These are phyloP conservation scores for Rosellinia necatrix DNA, from an alignment of 2,329 filamentous ascomycete genomes.

Conservation along the genomic window DNA sequence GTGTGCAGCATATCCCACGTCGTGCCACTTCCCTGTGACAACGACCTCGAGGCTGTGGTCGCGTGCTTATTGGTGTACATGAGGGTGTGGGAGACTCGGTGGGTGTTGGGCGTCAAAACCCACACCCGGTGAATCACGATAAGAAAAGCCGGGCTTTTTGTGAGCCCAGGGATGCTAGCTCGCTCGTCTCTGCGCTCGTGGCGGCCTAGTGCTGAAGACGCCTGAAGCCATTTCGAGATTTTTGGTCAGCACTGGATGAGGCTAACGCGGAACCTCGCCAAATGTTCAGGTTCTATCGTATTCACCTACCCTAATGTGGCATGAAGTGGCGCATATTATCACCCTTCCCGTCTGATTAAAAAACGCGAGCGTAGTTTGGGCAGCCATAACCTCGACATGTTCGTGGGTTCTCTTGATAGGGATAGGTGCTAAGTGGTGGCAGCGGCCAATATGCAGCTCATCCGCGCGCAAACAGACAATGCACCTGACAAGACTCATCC, in stretches of 20 bases:
- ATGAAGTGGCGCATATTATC: slow-evolving; percentile 5
- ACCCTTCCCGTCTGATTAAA: neutral
- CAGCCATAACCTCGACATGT: no score
- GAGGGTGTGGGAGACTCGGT: slow-evolving; percentile 6
- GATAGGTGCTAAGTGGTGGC: no score
- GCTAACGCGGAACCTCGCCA: slow-evolving; percentile 23
- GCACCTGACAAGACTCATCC: no score
- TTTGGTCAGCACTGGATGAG: slow-evolving; percentile 10
- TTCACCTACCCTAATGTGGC: neutral
- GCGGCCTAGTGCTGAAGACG: slow-evolving; percentile 1
- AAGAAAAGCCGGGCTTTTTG: neutral
- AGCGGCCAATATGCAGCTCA: no score
- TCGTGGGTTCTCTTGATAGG: no score
- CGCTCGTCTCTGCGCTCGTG: slow-evolving; percentile 1
- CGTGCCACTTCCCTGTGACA: slow-evolving; percentile 7
- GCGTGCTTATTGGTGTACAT: slow-evolving; percentile 6
- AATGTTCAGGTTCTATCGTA: slow-evolving; percentile 13
- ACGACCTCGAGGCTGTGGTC: slow-evolving; percentile 10
- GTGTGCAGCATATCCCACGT: neutral
- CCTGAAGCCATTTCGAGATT: neutral
- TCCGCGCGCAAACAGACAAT: no score
- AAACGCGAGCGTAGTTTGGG: no score
- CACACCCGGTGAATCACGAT: neutral
- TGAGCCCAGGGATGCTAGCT: slow-evolving; percentile 1
- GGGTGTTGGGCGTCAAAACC: neutral